These are phyloP conservation scores for Tetracentron sinense DNA, from an alignment of 164 flowering plant species.

Conservation along the genomic window DNA sequence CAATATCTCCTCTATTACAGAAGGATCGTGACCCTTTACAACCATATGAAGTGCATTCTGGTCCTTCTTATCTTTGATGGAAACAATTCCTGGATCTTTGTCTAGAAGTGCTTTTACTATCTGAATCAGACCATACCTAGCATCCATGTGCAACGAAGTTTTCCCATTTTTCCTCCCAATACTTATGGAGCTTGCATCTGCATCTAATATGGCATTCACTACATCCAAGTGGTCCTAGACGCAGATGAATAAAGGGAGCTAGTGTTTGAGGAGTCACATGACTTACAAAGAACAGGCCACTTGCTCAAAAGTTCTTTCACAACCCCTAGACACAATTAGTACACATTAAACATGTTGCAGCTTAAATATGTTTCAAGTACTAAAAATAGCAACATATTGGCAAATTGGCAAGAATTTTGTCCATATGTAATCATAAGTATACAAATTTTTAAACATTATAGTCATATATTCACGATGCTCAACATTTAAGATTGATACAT, in stretches of 20 bases:
- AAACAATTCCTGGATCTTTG: conserved; percentile 62
- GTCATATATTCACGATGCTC: neutral
- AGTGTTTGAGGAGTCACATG: conserved; percentile 73
- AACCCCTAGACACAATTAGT: conserved; percentile 42
- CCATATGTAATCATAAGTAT: neutral
- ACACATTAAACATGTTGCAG: neutral
- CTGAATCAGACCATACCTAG: conserved; percentile 55
- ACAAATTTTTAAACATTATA: too few species aligned
- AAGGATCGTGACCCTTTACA: conserved; percentile 73
- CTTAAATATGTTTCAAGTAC: neutral
- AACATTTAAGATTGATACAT: neutral
- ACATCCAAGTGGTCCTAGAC: conserved; percentile 68
- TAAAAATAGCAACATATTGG: neutral
- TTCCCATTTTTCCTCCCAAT: conserved; percentile 95
- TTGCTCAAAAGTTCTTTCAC: conserved; percentile 56
- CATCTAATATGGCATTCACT: conserved; percentile 80
- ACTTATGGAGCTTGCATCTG: conserved; percentile 51
- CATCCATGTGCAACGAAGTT: conserved; percentile 82
- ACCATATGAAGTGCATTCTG: conserved; percentile 99
- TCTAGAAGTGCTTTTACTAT: conserved; percentile 67
- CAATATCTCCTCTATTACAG: conserved; percentile 70
- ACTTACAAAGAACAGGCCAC: conserved; percentile 84
- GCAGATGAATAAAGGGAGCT: conserved; percentile 94
- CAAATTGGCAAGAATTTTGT: neutral
- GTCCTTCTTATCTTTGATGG: conserved; percentile 90